Base-by-base conservation (phyloP, 805 yeast species). In the fission yeast (Schizosaccharomyces pombe) region DNA sequence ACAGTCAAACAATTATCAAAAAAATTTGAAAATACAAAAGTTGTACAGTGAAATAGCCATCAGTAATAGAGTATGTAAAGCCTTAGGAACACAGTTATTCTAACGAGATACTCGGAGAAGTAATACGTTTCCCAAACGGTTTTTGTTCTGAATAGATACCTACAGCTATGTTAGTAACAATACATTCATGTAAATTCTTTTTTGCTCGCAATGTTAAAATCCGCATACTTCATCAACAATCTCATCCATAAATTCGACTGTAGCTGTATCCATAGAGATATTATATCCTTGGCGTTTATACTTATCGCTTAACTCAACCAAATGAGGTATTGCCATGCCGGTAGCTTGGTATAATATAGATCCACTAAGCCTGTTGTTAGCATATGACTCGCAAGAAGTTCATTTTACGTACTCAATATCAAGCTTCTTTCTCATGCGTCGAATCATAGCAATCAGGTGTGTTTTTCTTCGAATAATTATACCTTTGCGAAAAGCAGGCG, bases 281-380 rank as follows among this genome's bases (percentile, higher is more conserved):
- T 29, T 28, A 12, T 43, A 43, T 12, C 49, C 49, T 14, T 43
- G 49, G 4, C 26, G 49, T n/a, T 43, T 28, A 14, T 43, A 43
- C 30, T 43, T 43, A 30, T 43, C 30, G 19, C 16, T 29, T 29
- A 43, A 22, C 19, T 19, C n/a, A 14, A 43, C 49, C 9, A 43
- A 30, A n/a, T 43, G 49, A 9, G 49, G 49, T 8, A 43, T 43
- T 4, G 49, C 49, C 49, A 43, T 43, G 19, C 49, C 49, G 5
- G 30, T 26, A 16, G 49, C 19, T 24, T 43, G 49, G 26, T 43
- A 43, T 9, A 16, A 30, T 6, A 26, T 24, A 19, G 5, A 9
- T 1, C 49, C 49, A 19, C 49, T 43, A 43, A 19, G 11, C 5
- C 5, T 9, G 30, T n/a, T 19, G 49, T 43, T 43, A 43, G 49